Conservation (phyloP, 192 early-diverging fungal species). For the Cetraspora pellucida region DNA sequence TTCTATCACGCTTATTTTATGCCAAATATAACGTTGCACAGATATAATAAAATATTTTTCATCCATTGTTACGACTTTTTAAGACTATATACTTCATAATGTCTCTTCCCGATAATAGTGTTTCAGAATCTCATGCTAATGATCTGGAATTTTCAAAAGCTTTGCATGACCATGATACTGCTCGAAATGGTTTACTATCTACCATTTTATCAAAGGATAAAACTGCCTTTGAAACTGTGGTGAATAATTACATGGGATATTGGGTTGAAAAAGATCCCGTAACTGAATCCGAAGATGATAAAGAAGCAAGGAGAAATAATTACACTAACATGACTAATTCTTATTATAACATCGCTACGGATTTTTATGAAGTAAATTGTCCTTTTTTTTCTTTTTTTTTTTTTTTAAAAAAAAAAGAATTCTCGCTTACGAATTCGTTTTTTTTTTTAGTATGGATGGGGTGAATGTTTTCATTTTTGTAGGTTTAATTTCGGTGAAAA, state of each 20-base stretch:
- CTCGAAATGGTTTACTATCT: slow-evolving; percentile 29
- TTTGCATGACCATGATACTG: slow-evolving; percentile 53
- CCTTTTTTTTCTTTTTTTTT: not conserved
- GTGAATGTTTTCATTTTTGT: slow-evolving; percentile 90
- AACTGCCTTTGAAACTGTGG: slow-evolving; percentile 64
- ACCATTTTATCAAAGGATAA: slow-evolving; percentile 68
- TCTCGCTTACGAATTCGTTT: too few species aligned
- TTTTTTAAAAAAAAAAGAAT: too few species aligned
- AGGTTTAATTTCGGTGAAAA: slow-evolving; percentile 76
- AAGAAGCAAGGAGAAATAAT: slow-evolving; percentile 50
- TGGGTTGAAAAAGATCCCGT: slow-evolving; percentile 60
- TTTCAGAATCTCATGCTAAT: slow-evolving; percentile 45
- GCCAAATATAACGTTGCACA: too few species aligned
- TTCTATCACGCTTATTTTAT: too few species aligned
- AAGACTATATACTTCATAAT: not conserved
- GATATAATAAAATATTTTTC: too few species aligned
- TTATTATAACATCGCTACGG: slow-evolving; percentile 82
- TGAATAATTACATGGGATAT: slow-evolving; percentile 71
- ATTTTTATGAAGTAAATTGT: slow-evolving; percentile 73
- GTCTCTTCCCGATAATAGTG: too few species aligned
- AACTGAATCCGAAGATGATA: slow-evolving; percentile 62
- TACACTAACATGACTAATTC: slow-evolving; percentile 78
- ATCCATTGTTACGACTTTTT: too few species aligned
- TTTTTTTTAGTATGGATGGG: slow-evolving; percentile 70
- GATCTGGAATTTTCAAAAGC: slow-evolving; percentile 56